Percentiles rank a stretch among this genome's conserved stretches.
phyloP scores from a whole-genome alignment of 306 rosid genomes.

The Ormosia emarginata region DNA sequence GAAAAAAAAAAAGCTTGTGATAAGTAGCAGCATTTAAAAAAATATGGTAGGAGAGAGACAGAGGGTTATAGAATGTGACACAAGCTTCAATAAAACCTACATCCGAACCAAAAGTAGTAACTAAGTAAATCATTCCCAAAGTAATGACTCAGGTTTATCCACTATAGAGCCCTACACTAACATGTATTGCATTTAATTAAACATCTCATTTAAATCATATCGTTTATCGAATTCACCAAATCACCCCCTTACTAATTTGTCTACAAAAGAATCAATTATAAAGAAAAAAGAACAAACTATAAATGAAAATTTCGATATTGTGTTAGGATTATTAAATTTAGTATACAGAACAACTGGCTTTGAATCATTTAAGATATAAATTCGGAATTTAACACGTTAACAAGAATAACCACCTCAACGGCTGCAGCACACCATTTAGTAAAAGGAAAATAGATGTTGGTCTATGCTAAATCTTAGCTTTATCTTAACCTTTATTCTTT shows the following conservation, averaged over 20 bases:
- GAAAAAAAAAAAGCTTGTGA: no score
- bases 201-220: no score
- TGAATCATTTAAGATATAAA: background rate
- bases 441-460: background rate
- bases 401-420: background rate
- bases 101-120: no score
- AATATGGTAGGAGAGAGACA: no score
- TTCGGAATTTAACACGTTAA: background rate
- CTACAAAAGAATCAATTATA: background rate
- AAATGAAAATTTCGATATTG: background rate
- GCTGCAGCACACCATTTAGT: background rate
- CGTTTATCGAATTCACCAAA: background rate
- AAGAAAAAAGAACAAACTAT: background rate
- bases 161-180: no score
- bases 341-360: background rate
- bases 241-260: background rate
- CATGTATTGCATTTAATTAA: no score
- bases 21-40: no score
- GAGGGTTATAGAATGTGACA: no score
- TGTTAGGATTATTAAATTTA: background rate
- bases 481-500: background rate
- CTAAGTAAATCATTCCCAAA: no score
- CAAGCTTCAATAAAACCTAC: no score
- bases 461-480: background rate
- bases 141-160: no score